phyloP scores from a whole-genome alignment of 768 basidiomycete species.

The Macrolepiota dolichaula region DNA sequence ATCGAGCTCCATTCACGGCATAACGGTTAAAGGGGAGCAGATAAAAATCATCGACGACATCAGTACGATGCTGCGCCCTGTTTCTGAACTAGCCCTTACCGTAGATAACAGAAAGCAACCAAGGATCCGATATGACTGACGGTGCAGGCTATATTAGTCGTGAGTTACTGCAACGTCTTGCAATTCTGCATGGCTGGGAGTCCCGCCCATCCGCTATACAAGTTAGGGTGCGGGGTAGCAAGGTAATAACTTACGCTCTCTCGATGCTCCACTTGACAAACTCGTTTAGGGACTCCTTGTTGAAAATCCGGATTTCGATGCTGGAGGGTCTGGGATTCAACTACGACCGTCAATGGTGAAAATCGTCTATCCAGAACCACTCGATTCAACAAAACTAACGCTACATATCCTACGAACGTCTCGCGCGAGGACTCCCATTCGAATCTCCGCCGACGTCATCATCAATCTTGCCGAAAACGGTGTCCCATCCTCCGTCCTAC shows the following conservation, averaged over 20 bases:
- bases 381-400: constrained; percentile 40
- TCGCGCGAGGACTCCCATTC: constrained; percentile 40
- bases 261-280: not conserved
- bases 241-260: constrained; percentile 27
- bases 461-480: constrained; percentile 66
- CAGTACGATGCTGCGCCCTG: constrained; percentile 28
- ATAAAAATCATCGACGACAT: constrained; percentile 44
- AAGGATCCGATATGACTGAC: constrained; percentile 50
- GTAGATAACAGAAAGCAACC: constrained; percentile 21
- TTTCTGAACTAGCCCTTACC: not conserved
- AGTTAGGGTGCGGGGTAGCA: constrained; percentile 43
- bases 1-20: constrained; percentile 62
- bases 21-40: constrained; percentile 31
- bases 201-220: constrained; percentile 46
- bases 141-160: constrained; percentile 48
- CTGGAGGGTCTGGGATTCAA: constrained; percentile 23
- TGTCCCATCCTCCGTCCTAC: constrained; percentile 41
- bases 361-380: constrained; percentile 33
- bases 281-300: constrained; percentile 35
- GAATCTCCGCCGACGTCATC: constrained; percentile 54
- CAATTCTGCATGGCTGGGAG: constrained; percentile 31
- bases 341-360: constrained; percentile 44
- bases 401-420: constrained; percentile 55
- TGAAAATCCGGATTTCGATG: constrained; percentile 25
- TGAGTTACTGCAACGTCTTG: constrained; percentile 30